Evolutionary conservation across 2,329 filamentous ascomycete species (phyloP), one percentile per base, ranked within the genome.

Genomic region (Graphilbum ipis-grandicollis): DNA sequence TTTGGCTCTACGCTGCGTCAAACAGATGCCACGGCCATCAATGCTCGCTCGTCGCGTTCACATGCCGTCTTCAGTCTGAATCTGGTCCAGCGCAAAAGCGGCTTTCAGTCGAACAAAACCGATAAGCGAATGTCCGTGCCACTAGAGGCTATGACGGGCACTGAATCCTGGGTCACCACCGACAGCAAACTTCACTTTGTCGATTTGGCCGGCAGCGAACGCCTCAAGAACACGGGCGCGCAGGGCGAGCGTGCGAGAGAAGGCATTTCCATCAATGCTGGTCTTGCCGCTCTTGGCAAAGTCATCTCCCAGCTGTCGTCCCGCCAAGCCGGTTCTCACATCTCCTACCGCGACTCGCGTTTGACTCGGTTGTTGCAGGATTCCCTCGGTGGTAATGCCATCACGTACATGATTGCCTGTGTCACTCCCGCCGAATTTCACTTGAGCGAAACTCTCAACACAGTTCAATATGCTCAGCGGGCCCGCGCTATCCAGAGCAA

Each of bases 171-270:
- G 56, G 68, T 96, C 31, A 94, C 85, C 0, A 80, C 90, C 9
- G 90, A 98, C 56, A 98, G 90, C 72, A 98, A 98, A 58, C 68
- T 98, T 35, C 90, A 98, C 54, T 98, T 98, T 52, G 90, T 98
- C 41, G 90, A 98, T 71, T 62, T 98, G 55, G 90, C 90, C 36
- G 90, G 90, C 45, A 96, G 90, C 53, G 90, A 98, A 60, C 74
- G 90, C 47, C 63, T 98, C 50, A 98, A 98, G 62, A 96, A 98
- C 50, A 98, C 90, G 0, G 84, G 85, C 25, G 90, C 90, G 1
- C 86, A 93, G 44, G 90, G 90, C 31, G 90, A 96, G 48, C 73
- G 90, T 39, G 90, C 90, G 29, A 88, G 77, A 54, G 90, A 98
- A 56, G 90, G 90, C 47, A 98, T 98, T 41, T 93, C 88, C 12